Evolutionary conservation across 352 stramenopile species (phyloP).

Genomic region (Albugo candida): DNA sequence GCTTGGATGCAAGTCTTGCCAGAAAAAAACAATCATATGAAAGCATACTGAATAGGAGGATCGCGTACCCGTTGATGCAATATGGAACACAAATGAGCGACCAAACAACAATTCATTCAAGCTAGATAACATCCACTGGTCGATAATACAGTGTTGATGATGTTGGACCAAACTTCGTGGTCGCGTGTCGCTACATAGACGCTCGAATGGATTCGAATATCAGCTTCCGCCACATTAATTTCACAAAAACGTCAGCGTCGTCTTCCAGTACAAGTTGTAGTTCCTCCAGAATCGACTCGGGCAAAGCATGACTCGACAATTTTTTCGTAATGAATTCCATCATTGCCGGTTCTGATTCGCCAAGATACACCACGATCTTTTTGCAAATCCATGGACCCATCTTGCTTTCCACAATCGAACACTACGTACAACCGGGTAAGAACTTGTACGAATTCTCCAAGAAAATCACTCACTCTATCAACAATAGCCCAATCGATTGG

Average conservation of each 20-base stretch:
- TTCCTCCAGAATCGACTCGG: constrained; percentile 17
- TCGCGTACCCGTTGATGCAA: too few species aligned
- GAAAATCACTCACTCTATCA: constrained; percentile 4
- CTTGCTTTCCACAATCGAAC: constrained; percentile 17
- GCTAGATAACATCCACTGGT: too few species aligned
- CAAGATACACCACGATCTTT: constrained; percentile 32
- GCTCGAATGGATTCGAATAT: constrained; percentile 22
- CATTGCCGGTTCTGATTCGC: constrained; percentile 24
- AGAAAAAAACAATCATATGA: too few species aligned
- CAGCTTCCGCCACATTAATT: constrained; percentile 31
- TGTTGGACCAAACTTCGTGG: too few species aligned
- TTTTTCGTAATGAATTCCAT: constrained; percentile 25
- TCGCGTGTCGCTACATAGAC: too few species aligned
- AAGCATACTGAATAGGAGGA: too few species aligned
- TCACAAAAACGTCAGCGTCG: constrained; percentile 29
- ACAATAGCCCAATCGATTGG: constrained; percentile 20
- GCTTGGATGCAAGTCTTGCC: too few species aligned
- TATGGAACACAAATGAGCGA: too few species aligned
- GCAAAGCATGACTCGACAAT: constrained; percentile 9
- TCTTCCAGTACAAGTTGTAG: constrained; percentile 21
- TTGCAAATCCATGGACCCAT: constrained; percentile 25
- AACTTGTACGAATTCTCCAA: background rate
- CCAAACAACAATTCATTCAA: too few species aligned
- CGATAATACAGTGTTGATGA: too few species aligned
- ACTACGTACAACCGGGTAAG: constrained; percentile 2